phyloP scores from a whole-genome alignment of 768 basidiomycete species.

The Pleurotus platypus region DNA sequence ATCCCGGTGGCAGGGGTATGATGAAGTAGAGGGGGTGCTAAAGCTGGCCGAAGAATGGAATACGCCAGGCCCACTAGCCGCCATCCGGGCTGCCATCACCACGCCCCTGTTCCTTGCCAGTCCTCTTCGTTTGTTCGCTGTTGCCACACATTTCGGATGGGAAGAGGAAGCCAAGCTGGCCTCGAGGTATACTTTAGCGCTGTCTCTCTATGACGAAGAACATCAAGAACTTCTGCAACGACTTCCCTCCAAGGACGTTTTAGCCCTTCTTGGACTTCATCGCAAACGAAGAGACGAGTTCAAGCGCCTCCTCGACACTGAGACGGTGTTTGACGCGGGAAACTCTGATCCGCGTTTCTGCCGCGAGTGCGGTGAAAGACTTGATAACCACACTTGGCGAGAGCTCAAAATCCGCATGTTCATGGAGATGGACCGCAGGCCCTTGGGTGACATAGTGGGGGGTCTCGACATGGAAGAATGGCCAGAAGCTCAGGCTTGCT shows the following conservation, averaged over 20 bases:
- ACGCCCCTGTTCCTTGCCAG: conserved; percentile 37
- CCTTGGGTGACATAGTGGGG: conserved; percentile 33
- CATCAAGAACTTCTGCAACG: conserved; percentile 26
- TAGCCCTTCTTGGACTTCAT: conserved; percentile 38
- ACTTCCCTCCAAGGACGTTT: conserved; percentile 30
- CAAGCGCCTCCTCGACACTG: conserved; percentile 30
- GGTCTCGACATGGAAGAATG: conserved; percentile 39
- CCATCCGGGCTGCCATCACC: conserved; percentile 37
- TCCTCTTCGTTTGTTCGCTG: conserved; percentile 44
- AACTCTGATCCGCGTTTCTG: conserved; percentile 28
- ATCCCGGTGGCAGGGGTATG: conserved; percentile 35
- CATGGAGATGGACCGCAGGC: conserved; percentile 34
- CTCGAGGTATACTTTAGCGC: conserved; percentile 34
- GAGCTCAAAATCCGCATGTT: conserved; percentile 36
- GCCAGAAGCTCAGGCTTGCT: conserved; percentile 36
- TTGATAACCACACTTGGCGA: conserved; percentile 35
- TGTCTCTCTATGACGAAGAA: conserved; percentile 33
- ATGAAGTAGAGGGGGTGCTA: conserved; percentile 34
- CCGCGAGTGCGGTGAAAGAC: conserved; percentile 25
- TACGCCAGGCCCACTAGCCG: conserved; percentile 37
- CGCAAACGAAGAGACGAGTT: conserved; percentile 34
- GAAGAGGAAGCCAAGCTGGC: conserved; percentile 39
- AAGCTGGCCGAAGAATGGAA: conserved; percentile 44
- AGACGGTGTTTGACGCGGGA: conserved; percentile 32
- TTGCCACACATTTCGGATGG: conserved; percentile 43